Percentiles rank a stretch among this genome's conserved stretches.
These are phyloP conservation scores for Blastocystis sp. DNA, from an alignment of 352 stramenopile species.

Conservation along the genomic window DNA sequence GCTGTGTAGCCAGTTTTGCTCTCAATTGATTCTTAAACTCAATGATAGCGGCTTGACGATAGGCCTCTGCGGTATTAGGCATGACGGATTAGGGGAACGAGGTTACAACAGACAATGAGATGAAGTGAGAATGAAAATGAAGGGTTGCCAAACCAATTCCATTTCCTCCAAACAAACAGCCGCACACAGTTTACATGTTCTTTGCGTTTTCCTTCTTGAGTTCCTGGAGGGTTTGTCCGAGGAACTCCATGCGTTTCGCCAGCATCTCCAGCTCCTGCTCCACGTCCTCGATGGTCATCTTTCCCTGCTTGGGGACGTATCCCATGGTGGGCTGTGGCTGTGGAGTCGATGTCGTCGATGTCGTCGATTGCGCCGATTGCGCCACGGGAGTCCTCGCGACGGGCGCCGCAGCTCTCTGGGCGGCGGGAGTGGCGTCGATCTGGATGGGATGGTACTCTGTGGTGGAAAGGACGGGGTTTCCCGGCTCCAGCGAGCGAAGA, in stretches of 20 bases:
- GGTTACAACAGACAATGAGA: slow-evolving; percentile 8
- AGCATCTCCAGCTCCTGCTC: slow-evolving; percentile 42
- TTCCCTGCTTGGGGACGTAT: slow-evolving; percentile 28
- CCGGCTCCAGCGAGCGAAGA: slow-evolving; percentile 27
- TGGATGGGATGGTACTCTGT: not conserved
- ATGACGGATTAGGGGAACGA: no score
- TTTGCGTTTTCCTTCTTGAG: slow-evolving; percentile 54
- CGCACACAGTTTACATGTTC: slow-evolving; percentile 16
- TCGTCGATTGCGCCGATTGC: not conserved
- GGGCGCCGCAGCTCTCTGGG: not conserved
- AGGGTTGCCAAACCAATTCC: not conserved
- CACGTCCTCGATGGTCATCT: slow-evolving; percentile 43
- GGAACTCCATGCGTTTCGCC: slow-evolving; percentile 32
- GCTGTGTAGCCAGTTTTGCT: slow-evolving; percentile 34
- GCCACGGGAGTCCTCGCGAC: not conserved
- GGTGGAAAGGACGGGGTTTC: not conserved
- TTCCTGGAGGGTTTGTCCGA: slow-evolving; percentile 17
- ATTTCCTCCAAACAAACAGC: not conserved
- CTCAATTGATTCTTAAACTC: slow-evolving; percentile 42
- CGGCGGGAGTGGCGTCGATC: not conserved
- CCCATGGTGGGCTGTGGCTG: not conserved
- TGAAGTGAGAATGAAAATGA: not conserved
- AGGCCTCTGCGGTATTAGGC: slow-evolving; percentile 53
- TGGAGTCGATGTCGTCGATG: not conserved
- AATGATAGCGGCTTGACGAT: slow-evolving; percentile 30